Conservation (phyloP, 768 basidiomycete genomes). For the Megacollybia marginata region DNA sequence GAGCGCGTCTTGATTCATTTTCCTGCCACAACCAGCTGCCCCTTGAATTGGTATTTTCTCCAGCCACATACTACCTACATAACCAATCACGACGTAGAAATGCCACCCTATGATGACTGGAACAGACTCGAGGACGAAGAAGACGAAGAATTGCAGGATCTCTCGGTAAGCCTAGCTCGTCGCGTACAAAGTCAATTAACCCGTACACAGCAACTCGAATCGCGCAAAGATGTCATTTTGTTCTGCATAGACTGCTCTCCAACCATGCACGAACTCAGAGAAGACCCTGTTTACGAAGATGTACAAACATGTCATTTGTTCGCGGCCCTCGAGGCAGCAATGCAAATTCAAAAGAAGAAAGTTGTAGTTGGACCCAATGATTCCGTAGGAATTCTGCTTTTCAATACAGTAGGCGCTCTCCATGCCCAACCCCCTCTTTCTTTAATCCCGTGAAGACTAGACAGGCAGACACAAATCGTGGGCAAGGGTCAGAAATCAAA, state of each 20-base stretch:
- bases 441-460: conserved; percentile 26
- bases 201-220: conserved; percentile 50
- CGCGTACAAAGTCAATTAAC: background rate
- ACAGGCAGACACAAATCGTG: conserved; percentile 29
- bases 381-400: conserved; percentile 83
- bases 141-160: conserved; percentile 73
- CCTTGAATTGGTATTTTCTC: no score
- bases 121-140: conserved; percentile 74
- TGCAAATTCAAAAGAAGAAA: conserved; percentile 86
- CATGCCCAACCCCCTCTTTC: background rate
- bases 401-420: conserved; percentile 73
- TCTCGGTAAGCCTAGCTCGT: conserved; percentile 36
- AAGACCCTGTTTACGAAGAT: conserved; percentile 59
- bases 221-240: conserved; percentile 80
- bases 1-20: no score
- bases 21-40: no score
- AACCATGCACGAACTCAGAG: conserved; percentile 75
- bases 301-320: conserved; percentile 70
- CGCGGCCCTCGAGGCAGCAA: conserved; percentile 72
- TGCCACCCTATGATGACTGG: conserved; percentile 78
- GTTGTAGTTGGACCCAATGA: conserved; percentile 86
- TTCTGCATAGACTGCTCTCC: conserved; percentile 93
- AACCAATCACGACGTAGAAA: conserved; percentile 12
- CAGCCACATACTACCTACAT: no score
- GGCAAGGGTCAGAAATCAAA: conserved; percentile 55